Conservation (phyloP, 495 filamentous ascomycete species). For the Oidiodendron maius region DNA sequence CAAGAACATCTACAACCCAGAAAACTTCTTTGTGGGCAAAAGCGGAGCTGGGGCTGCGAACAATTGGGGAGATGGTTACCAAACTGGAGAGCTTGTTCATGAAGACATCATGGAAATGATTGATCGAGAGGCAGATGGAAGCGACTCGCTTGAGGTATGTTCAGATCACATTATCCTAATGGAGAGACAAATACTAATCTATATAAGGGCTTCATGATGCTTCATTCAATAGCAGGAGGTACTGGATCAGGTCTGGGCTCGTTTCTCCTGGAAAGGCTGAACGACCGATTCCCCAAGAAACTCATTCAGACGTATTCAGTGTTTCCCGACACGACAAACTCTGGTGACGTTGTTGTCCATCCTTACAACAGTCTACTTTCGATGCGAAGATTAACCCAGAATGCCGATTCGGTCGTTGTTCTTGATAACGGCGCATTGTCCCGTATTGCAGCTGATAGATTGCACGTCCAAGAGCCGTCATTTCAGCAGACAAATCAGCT, state of each 20-base stretch:
- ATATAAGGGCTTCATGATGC: constrained; percentile 87
- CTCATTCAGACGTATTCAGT: constrained; percentile 98
- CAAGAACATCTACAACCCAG: constrained; percentile 97
- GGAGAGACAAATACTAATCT: constrained; percentile 1
- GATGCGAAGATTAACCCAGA: constrained; percentile 85
- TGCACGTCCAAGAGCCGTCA: constrained; percentile 90
- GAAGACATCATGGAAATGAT: constrained; percentile 99
- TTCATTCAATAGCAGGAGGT: constrained; percentile 96
- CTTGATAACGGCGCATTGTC: constrained; percentile 93
- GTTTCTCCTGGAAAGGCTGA: constrained; percentile 92
- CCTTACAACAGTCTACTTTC: constrained; percentile 95
- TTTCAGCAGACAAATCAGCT: constrained; percentile 97
- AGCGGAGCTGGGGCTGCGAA: constrained; percentile 91
- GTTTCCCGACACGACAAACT: constrained; percentile 83
- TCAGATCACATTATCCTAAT: neutral
- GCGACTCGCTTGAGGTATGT: constrained; percentile 84
- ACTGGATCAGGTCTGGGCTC: constrained; percentile 93
- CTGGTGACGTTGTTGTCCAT: constrained; percentile 89
- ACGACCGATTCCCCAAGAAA: constrained; percentile 97
- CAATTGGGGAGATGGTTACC: constrained; percentile 95
- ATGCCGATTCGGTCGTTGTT: constrained; percentile 97
- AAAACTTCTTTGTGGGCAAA: constrained; percentile 95
- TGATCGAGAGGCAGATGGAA: constrained; percentile 95
- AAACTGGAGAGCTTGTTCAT: constrained; percentile 83
- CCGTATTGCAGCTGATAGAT: constrained; percentile 86